phyloP scores from a whole-genome alignment of 2,329 filamentous ascomycete species.

The Paramyrothecium roridum region DNA sequence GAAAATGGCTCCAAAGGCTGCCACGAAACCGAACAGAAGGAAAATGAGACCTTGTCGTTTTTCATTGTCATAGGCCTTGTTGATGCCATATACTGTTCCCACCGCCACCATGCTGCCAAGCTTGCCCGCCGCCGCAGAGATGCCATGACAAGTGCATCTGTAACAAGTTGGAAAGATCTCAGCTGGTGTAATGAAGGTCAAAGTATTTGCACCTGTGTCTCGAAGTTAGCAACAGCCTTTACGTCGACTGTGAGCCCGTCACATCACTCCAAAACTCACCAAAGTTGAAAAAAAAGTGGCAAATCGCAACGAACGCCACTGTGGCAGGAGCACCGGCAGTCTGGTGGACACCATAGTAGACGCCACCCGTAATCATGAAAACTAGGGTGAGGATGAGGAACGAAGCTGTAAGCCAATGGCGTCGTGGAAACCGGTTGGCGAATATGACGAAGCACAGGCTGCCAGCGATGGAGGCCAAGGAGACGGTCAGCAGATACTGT shows the following conservation, averaged over 20 bases:
- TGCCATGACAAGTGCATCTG: slow-evolving; percentile 59
- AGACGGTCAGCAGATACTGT: slow-evolving; percentile 50
- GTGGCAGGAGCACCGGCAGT: slow-evolving; percentile 39
- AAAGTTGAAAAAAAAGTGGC: slow-evolving; percentile 54
- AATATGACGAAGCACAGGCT: slow-evolving; percentile 46
- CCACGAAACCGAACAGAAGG: slow-evolving; percentile 47
- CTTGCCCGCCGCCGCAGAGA: slow-evolving; percentile 59
- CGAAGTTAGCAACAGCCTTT: neutral
- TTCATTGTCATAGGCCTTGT: slow-evolving; percentile 35
- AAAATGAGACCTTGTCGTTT: slow-evolving; percentile 48
- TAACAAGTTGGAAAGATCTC: slow-evolving; percentile 65
- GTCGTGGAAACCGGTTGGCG: slow-evolving; percentile 44
- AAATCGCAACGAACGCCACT: slow-evolving; percentile 47
- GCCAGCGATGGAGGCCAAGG: slow-evolving; percentile 47
- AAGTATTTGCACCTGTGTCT: slow-evolving; percentile 51
- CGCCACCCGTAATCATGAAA: slow-evolving; percentile 46
- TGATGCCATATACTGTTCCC: slow-evolving; percentile 48
- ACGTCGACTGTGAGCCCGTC: neutral
- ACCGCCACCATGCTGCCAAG: slow-evolving; percentile 52
- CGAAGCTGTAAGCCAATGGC: slow-evolving; percentile 46
- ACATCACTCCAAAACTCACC: slow-evolving; percentile 29
- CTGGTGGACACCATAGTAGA: slow-evolving; percentile 46
- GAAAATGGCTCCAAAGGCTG: slow-evolving; percentile 44
- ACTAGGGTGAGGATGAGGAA: slow-evolving; percentile 43
- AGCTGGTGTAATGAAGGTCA: slow-evolving; percentile 62